A percentile compares a stretch with the other conserved stretches of the same genome.
Conservation (phyloP, 331 rosid species). For the Spiraea crenata region DNA sequence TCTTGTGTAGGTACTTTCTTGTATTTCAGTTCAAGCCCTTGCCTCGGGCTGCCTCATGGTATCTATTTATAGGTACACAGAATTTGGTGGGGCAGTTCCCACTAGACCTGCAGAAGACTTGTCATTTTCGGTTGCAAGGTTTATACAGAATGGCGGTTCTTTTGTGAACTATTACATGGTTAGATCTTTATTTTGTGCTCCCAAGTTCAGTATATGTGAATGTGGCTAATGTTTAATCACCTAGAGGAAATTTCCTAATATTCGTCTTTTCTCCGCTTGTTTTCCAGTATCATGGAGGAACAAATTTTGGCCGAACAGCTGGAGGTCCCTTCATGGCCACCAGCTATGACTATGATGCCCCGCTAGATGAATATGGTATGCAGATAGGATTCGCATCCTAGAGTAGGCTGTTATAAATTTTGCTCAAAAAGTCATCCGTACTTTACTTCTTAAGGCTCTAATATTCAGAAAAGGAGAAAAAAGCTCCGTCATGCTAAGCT, state of each 20-base stretch:
- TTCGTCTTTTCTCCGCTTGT: neutral
- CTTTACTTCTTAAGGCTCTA: neutral
- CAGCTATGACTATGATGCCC: slow-evolving; percentile 97
- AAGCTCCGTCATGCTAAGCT: too few species aligned
- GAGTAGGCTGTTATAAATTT: slow-evolving; percentile 14
- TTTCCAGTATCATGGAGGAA: slow-evolving; percentile 93
- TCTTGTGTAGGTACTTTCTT: neutral
- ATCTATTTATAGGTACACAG: slow-evolving; percentile 65
- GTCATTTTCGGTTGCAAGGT: slow-evolving; percentile 81
- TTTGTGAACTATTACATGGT: slow-evolving; percentile 91
- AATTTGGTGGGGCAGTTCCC: slow-evolving; percentile 84
- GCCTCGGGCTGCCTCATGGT: slow-evolving; percentile 11
- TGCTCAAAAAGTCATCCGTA: neutral
- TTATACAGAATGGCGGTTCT: slow-evolving; percentile 84
- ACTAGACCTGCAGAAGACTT: slow-evolving; percentile 84
- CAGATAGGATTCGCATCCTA: neutral
- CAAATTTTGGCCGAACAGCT: slow-evolving; percentile 84
- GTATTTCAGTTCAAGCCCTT: neutral
- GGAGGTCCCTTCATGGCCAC: slow-evolving; percentile 96
- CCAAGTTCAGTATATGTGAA: neutral
- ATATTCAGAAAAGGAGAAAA: too few species aligned
- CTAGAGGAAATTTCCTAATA: neutral
- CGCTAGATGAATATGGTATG: slow-evolving; percentile 89
- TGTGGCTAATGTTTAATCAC: slow-evolving; percentile 7
- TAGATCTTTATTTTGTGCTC: neutral